These are phyloP conservation scores for Bidens hawaiensis DNA, from an alignment of 140 eudicot genomes.

Conservation along the genomic window DNA sequence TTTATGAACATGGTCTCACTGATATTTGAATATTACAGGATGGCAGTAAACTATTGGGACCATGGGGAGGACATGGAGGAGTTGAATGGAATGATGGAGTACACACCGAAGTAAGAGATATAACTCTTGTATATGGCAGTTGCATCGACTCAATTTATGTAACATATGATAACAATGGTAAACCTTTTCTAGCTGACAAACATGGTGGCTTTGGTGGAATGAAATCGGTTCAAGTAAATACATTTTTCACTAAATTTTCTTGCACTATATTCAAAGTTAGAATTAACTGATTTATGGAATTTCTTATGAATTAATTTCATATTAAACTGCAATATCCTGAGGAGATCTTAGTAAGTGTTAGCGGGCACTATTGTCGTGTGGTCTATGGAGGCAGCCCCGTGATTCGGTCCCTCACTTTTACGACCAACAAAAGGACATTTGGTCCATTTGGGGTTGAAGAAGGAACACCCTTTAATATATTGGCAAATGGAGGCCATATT, in stretches of 20 bases:
- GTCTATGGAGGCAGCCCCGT: conserved; percentile 57
- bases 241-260: neutral
- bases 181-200: conserved; percentile 34
- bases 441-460: conserved; percentile 83
- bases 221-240: conserved; percentile 34
- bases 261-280: too few relatives aligned
- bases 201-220: conserved; percentile 57
- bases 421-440: conserved; percentile 49
- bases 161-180: conserved; percentile 45
- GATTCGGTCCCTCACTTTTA: conserved; percentile 59
- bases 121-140: conserved; percentile 34
- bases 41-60: conserved; percentile 31
- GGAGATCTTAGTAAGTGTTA: conserved; percentile 45
- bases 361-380: conserved; percentile 63
- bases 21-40: neutral
- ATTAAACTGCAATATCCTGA: conserved; percentile 68
- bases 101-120: conserved; percentile 46
- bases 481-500: conserved; percentile 37
- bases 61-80: conserved; percentile 70
- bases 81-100: conserved; percentile 51
- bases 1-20: neutral
- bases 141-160: conserved; percentile 49
- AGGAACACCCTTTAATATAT: conserved; percentile 60
- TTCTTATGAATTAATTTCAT: conserved; percentile 7
- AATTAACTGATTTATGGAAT: neutral